Conservation (phyloP, 148 eudicot species). For the Spergularia bocconei region DNA sequence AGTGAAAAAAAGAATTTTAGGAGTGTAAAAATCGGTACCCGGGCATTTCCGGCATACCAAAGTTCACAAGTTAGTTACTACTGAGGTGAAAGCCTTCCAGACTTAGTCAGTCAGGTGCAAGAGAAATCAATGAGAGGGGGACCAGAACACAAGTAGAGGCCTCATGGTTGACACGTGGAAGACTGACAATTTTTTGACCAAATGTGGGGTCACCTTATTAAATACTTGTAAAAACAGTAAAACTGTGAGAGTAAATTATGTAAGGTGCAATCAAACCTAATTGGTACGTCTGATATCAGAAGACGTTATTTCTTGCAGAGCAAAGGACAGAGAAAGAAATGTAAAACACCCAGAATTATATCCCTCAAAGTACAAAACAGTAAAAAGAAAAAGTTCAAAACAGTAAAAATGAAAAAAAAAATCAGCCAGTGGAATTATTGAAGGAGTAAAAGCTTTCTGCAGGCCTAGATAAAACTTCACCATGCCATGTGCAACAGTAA, state of each 20-base stretch:
- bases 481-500: conserved; percentile 13
- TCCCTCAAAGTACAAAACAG: conserved; percentile 6
- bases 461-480: conserved; percentile 2
- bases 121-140: not conserved
- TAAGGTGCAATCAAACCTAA: conserved; percentile 14
- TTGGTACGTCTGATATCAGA: conserved; percentile 20
- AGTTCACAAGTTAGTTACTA: no score
- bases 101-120: no score
- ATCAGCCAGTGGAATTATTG: not conserved
- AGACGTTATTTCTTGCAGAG: conserved; percentile 17
- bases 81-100: no score
- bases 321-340: not conserved
- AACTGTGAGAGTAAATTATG: not conserved
- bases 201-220: conserved; percentile 15
- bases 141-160: not conserved
- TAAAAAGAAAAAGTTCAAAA: conserved; percentile 17
- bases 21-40: no score
- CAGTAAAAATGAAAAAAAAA: not conserved
- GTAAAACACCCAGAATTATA: conserved; percentile 12
- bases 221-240: not conserved
- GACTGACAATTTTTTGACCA: conserved; percentile 24
- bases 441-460: not conserved
- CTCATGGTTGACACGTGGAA: conserved; percentile 17
- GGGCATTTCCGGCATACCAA: no score
- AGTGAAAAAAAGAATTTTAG: no score